Evolutionary conservation across 83 land plant genomes (phyloP).

Genomic region (Diphasiastrum complanatum): DNA sequence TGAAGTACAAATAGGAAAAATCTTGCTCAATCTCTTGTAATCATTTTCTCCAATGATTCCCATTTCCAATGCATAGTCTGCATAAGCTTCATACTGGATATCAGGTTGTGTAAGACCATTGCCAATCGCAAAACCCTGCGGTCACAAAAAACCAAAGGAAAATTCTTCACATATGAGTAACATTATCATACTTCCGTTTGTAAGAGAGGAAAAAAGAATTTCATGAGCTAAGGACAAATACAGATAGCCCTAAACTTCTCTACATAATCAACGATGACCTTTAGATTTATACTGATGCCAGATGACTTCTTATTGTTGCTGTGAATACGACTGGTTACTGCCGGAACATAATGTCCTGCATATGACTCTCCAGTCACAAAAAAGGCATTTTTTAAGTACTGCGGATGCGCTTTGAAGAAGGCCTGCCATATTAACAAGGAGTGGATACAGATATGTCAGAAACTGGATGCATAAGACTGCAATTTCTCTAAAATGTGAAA

Average conservation of each 20-base stretch:
- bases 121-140: conserved; percentile 81
- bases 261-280: no score
- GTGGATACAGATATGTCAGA: background rate
- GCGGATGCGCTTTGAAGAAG: conserved; percentile 61
- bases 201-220: no score
- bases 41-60: conserved; percentile 41
- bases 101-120: conserved; percentile 81
- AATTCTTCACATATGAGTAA: no score
- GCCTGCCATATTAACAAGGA: conserved; percentile 56
- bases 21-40: conserved; percentile 37
- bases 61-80: conserved; percentile 76
- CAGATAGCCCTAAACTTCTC: no score
- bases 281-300: conserved; percentile 63
- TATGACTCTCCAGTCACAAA: conserved; percentile 87
- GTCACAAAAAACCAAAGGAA: no score
- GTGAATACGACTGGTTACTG: conserved; percentile 58
- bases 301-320: conserved; percentile 58
- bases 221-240: no score
- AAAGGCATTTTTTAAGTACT: conserved; percentile 55
- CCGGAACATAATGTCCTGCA: conserved; percentile 85
- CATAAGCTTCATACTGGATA: conserved; percentile 70
- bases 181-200: no score
- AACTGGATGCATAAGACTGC: no score
- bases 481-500: no score
- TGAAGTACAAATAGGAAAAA: conserved; percentile 43